phyloP scores from a whole-genome alignment of 495 filamentous ascomycete species.

The Penicillium paradoxum region DNA sequence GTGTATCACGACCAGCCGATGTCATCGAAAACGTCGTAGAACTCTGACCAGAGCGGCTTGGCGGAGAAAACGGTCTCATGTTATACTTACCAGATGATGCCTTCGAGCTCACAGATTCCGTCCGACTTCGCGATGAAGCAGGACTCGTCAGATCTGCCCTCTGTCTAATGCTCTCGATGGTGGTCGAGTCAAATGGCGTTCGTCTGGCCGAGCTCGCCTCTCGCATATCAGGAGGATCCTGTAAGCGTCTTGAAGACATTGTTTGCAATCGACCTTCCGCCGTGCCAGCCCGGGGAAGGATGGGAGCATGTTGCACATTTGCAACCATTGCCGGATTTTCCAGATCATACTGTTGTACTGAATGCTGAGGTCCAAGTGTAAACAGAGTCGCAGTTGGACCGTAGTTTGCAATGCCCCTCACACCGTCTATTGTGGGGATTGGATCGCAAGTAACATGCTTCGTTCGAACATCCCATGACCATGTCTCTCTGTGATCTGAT shows the following conservation, averaged over 20 bases:
- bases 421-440: conserved; percentile 77
- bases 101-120: conserved; percentile 55
- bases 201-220: conserved; percentile 25
- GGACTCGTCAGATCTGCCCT: conserved; percentile 59
- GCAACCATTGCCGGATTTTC: conserved; percentile 76
- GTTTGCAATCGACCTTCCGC: conserved; percentile 55
- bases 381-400: conserved; percentile 89
- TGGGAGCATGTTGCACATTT: conserved; percentile 77
- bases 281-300: conserved; percentile 69
- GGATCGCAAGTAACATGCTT: conserved; percentile 87
- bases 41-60: conserved; percentile 41
- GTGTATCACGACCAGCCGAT: conserved; percentile 35
- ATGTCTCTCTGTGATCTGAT: conserved; percentile 63
- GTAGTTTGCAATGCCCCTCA: conserved; percentile 79
- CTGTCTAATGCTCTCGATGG: conserved; percentile 41
- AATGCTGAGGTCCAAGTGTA: conserved; percentile 81
- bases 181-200: conserved; percentile 40
- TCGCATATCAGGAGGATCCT: conserved; percentile 36
- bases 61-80: conserved; percentile 34
- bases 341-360: conserved; percentile 90
- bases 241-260: conserved; percentile 29
- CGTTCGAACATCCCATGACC: conserved; percentile 93
- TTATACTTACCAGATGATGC: conserved; percentile 43
- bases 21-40: conserved; percentile 44
- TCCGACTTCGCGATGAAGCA: conserved; percentile 57